Evolutionary conservation across 2,329 filamentous ascomycete genomes (phyloP).

Genomic region (Claviceps paspali): DNA sequence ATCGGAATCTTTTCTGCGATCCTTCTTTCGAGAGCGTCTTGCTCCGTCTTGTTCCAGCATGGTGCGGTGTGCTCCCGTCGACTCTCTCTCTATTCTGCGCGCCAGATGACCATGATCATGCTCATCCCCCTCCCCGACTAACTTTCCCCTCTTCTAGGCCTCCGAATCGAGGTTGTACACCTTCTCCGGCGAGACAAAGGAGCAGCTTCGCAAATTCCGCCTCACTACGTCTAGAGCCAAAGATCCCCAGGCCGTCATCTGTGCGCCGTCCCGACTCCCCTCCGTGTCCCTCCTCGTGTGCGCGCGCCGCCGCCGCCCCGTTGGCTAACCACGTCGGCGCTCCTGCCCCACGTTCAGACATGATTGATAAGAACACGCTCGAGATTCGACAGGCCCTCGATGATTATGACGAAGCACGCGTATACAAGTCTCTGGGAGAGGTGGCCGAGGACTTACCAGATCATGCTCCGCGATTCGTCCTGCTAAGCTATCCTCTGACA

Average conservation of each 20-base stretch:
- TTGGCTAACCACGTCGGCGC: neutral
- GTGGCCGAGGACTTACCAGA: conserved; percentile 84
- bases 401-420: conserved; percentile 47
- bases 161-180: conserved; percentile 86
- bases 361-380: conserved; percentile 79
- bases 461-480: conserved; percentile 74
- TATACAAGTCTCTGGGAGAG: conserved; percentile 69
- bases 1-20: no score
- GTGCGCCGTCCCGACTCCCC: conserved; percentile 32
- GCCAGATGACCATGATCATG: neutral
- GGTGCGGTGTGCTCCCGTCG: no score
- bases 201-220: conserved; percentile 86
- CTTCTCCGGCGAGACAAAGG: conserved; percentile 80
- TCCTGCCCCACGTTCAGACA: conserved; percentile 39
- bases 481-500: conserved; percentile 74
- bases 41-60: no score
- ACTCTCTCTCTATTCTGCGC: no score
- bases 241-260: conserved; percentile 81
- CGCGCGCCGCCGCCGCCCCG: neutral
- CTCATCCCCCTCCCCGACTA: no score
- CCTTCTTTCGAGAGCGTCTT: no score
- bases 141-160: no score
- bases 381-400: conserved; percentile 59
- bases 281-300: neutral
- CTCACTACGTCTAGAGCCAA: conserved; percentile 77